Evolutionary conservation across 1,284 basidiomycete genomes (phyloP).

Genomic region (Phylloporus gajari): DNA sequence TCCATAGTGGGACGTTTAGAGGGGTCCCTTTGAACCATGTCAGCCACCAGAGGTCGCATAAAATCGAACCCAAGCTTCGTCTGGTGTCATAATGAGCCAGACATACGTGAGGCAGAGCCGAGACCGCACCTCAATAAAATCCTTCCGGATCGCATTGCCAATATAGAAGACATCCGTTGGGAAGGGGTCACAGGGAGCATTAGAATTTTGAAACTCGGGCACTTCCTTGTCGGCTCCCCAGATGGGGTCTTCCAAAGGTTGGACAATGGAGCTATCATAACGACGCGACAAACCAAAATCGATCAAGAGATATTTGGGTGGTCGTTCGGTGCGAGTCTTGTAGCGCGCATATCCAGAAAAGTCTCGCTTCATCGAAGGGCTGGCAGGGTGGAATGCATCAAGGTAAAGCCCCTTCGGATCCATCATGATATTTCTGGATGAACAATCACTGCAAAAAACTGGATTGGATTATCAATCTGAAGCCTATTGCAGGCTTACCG

Average conservation of each 20-base stretch:
- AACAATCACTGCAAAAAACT: conserved; percentile 22
- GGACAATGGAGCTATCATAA: conserved; percentile 31
- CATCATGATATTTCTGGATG: conserved; percentile 49
- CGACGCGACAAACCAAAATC: conserved; percentile 38
- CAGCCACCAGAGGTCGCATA: conserved; percentile 23
- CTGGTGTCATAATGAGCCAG: not conserved
- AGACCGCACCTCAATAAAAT: conserved; percentile 27
- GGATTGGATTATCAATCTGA: no score
- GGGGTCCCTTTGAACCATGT: conserved; percentile 33
- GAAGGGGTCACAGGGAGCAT: conserved; percentile 30
- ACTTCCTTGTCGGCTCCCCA: conserved; percentile 43
- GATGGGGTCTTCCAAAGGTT: conserved; percentile 32
- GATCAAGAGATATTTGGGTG: conserved; percentile 27
- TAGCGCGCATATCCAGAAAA: conserved; percentile 27
- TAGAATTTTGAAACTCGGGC: conserved; percentile 31
- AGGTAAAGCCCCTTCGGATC: conserved; percentile 42
- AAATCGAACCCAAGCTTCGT: conserved; percentile 28
- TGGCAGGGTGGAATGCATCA: conserved; percentile 38
- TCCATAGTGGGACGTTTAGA: conserved; percentile 30
- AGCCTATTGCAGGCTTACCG: conserved; percentile 10
- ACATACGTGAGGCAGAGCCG: no score
- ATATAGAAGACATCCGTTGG: conserved; percentile 43
- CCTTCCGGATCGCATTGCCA: conserved; percentile 23
- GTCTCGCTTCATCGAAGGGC: conserved; percentile 26
- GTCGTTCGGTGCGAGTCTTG: conserved; percentile 21